Conservation (phyloP, 192 early-diverging fungal genomes). For the Globomyces pollinis-pini region DNA sequence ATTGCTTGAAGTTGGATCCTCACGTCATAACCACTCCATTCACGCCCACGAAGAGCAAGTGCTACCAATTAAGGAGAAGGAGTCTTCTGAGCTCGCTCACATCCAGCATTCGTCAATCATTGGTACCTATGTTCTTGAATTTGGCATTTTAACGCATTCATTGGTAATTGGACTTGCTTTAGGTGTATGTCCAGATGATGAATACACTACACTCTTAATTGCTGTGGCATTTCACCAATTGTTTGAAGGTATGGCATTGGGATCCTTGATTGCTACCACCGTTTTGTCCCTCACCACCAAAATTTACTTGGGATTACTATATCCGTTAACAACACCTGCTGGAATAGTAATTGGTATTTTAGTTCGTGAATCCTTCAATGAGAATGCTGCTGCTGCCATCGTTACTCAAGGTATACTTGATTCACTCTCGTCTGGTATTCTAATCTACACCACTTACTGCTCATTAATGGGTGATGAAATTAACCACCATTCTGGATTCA, state of each 20-base stretch:
- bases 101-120: conserved; percentile 5
- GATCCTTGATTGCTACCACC: conserved; percentile 19
- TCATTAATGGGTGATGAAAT: conserved; percentile 2
- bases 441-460: conserved; percentile 3
- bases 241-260: conserved; percentile 36
- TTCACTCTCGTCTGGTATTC: conserved; percentile 2
- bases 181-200: conserved; percentile 18
- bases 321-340: not conserved
- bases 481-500: conserved; percentile 7
- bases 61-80: not conserved
- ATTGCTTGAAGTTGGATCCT: conserved; percentile 17
- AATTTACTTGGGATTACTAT: not conserved
- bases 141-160: conserved; percentile 37
- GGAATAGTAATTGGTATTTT: not conserved
- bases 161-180: conserved; percentile 42
- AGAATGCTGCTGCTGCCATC: not conserved
- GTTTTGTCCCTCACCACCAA: not conserved
- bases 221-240: conserved; percentile 45
- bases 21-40: conserved; percentile 16
- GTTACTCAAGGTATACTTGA: conserved; percentile 4
- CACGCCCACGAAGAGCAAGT: not conserved
- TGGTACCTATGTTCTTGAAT: conserved; percentile 29
- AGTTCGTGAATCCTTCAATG: not conserved
- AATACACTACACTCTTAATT: conserved; percentile 29
- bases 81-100: not conserved